phyloP scores from a whole-genome alignment of 2,329 filamentous ascomycete genomes.

The Apiospora aurea region DNA sequence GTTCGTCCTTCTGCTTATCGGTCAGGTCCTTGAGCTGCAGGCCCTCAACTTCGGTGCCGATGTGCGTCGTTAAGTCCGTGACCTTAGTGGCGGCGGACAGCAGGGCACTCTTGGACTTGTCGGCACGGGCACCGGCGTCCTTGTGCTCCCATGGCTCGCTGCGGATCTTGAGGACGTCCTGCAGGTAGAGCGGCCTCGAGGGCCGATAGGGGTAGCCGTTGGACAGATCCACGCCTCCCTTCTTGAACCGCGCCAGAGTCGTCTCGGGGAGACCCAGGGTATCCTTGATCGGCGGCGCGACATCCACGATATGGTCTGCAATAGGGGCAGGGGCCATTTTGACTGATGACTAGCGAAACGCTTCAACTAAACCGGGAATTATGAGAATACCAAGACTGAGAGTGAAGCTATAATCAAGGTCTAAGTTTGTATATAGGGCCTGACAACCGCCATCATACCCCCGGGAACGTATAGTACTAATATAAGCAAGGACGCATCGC shows the following conservation, averaged over 20 bases:
- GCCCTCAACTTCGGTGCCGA: constrained; percentile 70
- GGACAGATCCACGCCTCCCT: constrained; percentile 73
- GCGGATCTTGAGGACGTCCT: constrained; percentile 73
- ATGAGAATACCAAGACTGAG: background rate
- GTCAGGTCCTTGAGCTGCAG: constrained; percentile 69
- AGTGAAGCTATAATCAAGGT: background rate
- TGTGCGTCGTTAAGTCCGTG: constrained; percentile 66
- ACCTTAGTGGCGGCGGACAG: constrained; percentile 68
- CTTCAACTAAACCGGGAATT: background rate
- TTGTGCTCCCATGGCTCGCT: constrained; percentile 60
- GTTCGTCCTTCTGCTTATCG: constrained; percentile 64
- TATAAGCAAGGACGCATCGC: background rate
- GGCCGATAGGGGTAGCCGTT: constrained; percentile 76
- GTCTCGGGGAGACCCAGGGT: constrained; percentile 66
- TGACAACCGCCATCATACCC: background rate
- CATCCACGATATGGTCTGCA: constrained; percentile 67
- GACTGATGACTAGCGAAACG: background rate
- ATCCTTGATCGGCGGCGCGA: constrained; percentile 68
- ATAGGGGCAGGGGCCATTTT: constrained; percentile 65
- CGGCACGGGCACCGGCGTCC: constrained; percentile 69
- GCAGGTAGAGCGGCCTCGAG: constrained; percentile 69
- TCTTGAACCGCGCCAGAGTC: constrained; percentile 65
- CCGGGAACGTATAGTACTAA: background rate
- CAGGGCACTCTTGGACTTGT: constrained; percentile 68
- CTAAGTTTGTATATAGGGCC: background rate